phyloP scores from a whole-genome alignment of 306 rosid genomes.

The Fragaria nilgerrensis region DNA sequence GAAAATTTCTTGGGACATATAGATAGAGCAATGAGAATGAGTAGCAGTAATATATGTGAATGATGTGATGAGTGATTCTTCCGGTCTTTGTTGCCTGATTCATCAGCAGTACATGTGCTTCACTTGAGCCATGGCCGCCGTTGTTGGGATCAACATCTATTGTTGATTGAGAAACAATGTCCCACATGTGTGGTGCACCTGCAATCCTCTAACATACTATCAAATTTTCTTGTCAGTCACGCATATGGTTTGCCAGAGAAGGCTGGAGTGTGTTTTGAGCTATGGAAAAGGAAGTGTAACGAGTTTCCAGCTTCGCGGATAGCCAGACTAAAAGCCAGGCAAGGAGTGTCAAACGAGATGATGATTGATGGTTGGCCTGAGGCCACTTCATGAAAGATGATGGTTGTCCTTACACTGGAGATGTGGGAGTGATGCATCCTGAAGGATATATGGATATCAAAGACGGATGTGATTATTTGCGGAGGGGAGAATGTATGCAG shows the following conservation, averaged over 20 bases:
- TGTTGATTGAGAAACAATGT: constrained; percentile 3
- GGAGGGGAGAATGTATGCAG: not conserved
- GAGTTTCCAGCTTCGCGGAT: not conserved
- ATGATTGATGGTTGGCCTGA: constrained; percentile 18
- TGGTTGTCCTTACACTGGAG: constrained; percentile 22
- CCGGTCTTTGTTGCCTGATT: too few relatives aligned
- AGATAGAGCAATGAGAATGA: too few relatives aligned
- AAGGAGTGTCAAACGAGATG: not conserved
- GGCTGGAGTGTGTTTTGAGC: too few relatives aligned
- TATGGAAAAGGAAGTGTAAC: too few relatives aligned
- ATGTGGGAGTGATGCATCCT: constrained; percentile 19
- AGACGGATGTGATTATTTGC: constrained; percentile 24
- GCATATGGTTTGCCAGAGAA: constrained; percentile 15
- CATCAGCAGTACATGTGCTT: too few relatives aligned
- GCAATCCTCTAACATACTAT: constrained; percentile 9
- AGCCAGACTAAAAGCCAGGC: not conserved
- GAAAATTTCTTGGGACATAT: too few relatives aligned
- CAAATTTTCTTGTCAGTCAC: constrained; percentile 2
- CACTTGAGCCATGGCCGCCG: too few relatives aligned
- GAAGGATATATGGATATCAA: constrained; percentile 27
- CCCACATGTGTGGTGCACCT: not conserved
- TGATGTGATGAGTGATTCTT: too few relatives aligned
- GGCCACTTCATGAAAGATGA: not conserved
- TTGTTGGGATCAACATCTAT: constrained; percentile 23
- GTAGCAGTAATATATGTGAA: too few relatives aligned